A percentile compares a stretch with the other conserved stretches of the same genome.
Conservation (phyloP, 1,284 basidiomycete genomes). For the Apiotrichum brassicae region DNA sequence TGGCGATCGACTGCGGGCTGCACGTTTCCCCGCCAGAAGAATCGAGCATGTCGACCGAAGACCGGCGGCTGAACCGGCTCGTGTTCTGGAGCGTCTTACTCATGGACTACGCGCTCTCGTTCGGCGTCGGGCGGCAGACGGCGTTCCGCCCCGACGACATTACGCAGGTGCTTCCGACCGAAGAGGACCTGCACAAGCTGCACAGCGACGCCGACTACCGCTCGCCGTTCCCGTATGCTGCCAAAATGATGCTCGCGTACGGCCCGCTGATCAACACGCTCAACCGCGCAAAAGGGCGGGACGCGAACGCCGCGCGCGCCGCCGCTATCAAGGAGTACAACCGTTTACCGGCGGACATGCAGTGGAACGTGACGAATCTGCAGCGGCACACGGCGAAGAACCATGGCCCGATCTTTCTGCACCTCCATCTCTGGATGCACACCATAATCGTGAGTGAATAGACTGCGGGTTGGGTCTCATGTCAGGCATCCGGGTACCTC, state of each 20-base stretch:
- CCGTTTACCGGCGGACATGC: conserved; percentile 23
- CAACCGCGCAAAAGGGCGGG: conserved; percentile 10
- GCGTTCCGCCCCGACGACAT: conserved; percentile 10
- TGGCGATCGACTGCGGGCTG: conserved; percentile 28
- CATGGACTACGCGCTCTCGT: conserved; percentile 10
- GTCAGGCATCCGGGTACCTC: conserved; percentile 13
- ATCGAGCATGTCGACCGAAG: conserved; percentile 1
- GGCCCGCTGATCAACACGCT: conserved; percentile 28
- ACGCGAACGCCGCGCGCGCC: not conserved
- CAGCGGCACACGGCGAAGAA: conserved; percentile 18
- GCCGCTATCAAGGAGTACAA: conserved; percentile 21
- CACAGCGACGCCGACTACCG: not conserved
- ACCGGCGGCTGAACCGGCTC: conserved; percentile 9
- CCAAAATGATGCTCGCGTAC: conserved; percentile 23
- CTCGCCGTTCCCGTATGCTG: conserved; percentile 27
- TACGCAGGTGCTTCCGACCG: conserved; percentile 6
- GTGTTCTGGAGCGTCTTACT: conserved; percentile 12
- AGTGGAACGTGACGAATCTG: conserved; percentile 31
- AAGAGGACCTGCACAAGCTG: conserved; percentile 1
- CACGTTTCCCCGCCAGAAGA: conserved; percentile 16
- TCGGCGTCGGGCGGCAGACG: conserved; percentile 11
- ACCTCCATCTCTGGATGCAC: conserved; percentile 33
- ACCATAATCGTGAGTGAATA: conserved; percentile 18
- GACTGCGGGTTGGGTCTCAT: no score
- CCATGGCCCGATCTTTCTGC: conserved; percentile 23